Base-by-base conservation (phyloP, 768 basidiomycete species). In the Lentinula detonsa region DNA sequence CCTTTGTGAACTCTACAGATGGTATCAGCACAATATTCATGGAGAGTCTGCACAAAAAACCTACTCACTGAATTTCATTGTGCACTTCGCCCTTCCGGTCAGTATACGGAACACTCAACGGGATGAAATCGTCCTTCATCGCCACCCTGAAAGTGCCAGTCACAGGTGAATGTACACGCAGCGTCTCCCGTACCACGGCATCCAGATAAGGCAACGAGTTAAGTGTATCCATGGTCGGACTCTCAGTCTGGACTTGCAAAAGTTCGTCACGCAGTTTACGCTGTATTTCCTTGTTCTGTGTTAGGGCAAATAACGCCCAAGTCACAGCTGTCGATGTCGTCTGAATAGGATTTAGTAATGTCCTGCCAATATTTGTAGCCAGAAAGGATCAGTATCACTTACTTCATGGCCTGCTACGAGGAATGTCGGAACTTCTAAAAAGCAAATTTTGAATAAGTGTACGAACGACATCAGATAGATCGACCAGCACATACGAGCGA, bases 151-250 rank as follows among this genome's bases (percentile, higher is more conserved):
- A 59, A 0, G 78, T 78, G 15, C 64, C 65, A 1, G 78, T 72
- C 2, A 87, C 79, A 0, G 85, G 85, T 0, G 85, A 57, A 61
- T 88, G 76, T 1, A 85, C 54, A 0, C 87, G 80, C 59, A 89
- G 70, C 0, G 79, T 82, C 71, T 90, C 88, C 8, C 81, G 78
- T 0, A 87, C 76, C 9, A 88, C 81, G 28, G 75, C 75, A 63
- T 90, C 90, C 18, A 93, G 82, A 65, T 88, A 91, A 0, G 86
- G 80, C 4, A 93, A 74, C 4, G 80, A 75, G 61, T 82, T 80
- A 1, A 92, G 78, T 37, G 85, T 80, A 37, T 91, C 89, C 85
- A 90, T 89, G 4, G 79, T 78, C 3, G 88, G 88, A 1, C 72
- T 81, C 10, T 88, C 83, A 0, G 82, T 84, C 1, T 75, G 65